Base-by-base conservation (phyloP, 2,329 filamentous ascomycete species). In the Cladosporium austrohemisphaericum region DNA sequence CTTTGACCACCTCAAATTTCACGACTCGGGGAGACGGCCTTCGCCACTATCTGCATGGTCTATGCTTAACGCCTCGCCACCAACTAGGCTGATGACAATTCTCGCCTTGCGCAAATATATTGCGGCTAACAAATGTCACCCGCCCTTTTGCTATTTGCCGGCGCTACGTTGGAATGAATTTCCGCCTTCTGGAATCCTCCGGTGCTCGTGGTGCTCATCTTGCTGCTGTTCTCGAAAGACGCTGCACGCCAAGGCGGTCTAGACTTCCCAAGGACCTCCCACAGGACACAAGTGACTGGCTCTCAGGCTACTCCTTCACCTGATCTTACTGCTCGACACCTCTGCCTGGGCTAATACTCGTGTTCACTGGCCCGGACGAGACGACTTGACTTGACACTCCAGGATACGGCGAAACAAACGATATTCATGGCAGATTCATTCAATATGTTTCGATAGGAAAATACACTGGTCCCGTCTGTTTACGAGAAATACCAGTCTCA, bases 51-150 rank as follows among this genome's bases (percentile, higher is more conserved):
- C 20, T 22, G 29, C 22, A 10, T 28, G 43, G 22, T 13, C 43
- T 19, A 46, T 14, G 31, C 23, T 46, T 28, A 26, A 14, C 20
- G 22, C 22, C 32, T 37, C 43, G 43, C 43, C 43, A 46, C 32
- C n/a, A 9, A 13, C 31, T 28, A 37, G 32, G 31, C 9, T 5
- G 10, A 28, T 10, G 19, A 22, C 29, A 3, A 14, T 14, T 4
- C 11, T 22, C n/a, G n/a, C n/a, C n/a, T n/a, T n/a, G n/a, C n/a
- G n/a, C n/a, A n/a, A n/a, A n/a, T n/a, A n/a, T n/a, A n/a, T n/a
- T n/a, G n/a, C n/a, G n/a, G n/a, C n/a, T n/a, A n/a, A 16, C n/a
- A 11, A 22, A 33, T 6, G 28, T 4, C 16, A 16, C 25, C 16
- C n/a, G 19, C 16, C 18, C 29, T 32, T 13, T 28, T 14, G 28